A percentile compares a stretch with the other conserved stretches of the same genome.
Conservation (phyloP, 2,329 filamentous ascomycete species). For the Aspergillus sp. region DNA sequence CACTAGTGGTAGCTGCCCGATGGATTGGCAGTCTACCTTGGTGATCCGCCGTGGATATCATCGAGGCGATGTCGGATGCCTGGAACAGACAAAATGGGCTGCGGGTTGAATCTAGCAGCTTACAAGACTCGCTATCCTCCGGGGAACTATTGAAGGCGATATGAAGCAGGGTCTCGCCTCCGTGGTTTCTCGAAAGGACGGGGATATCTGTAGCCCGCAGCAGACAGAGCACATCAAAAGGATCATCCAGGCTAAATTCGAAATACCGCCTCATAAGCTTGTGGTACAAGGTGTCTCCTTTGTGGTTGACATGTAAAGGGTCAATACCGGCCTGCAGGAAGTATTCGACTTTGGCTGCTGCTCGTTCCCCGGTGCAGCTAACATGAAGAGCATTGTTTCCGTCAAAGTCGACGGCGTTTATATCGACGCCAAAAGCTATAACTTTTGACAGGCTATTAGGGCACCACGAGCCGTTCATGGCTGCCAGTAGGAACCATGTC, state of each 20-base stretch:
- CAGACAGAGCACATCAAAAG: not conserved
- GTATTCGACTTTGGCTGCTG: not conserved
- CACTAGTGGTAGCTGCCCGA: not conserved
- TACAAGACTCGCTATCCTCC: no score
- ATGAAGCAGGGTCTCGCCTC: not conserved
- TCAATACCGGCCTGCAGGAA: not conserved
- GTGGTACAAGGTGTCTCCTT: not conserved
- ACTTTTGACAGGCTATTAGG: no score
- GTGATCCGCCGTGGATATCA: not conserved
- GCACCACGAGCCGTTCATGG: no score
- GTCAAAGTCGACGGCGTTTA: not conserved
- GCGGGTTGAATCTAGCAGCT: no score
- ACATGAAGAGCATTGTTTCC: not conserved
- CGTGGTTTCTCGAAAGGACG: no score
- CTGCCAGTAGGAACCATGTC: not conserved
- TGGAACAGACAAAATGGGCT: no score
- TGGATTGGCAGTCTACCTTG: not conserved
- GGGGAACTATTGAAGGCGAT: not conserved
- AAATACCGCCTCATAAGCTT: no score
- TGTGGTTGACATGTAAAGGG: not conserved
- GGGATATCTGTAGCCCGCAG: not conserved
- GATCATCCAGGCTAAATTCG: no score
- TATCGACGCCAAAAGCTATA: not conserved
- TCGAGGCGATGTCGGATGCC: not conserved
- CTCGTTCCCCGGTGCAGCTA: no score